These are phyloP conservation scores for Uronychia binucleata DNA, from an alignment of 73 alveolate genomes.

Conservation along the genomic window DNA sequence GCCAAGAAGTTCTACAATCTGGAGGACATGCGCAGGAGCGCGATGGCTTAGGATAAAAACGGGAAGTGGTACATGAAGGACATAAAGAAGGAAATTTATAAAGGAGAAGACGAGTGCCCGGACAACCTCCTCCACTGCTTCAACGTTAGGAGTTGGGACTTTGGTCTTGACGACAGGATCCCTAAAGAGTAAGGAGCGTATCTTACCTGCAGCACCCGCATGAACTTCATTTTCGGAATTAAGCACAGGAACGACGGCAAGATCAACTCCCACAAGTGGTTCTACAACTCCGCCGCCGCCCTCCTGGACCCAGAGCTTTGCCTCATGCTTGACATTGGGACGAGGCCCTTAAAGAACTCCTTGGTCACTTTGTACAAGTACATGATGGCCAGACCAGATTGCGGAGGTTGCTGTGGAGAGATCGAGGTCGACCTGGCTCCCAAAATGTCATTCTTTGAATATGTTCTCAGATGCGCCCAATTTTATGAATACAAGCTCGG, in stretches of 20 bases:
- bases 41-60: neutral
- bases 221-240: constrained; percentile 29
- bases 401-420: constrained; percentile 4
- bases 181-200: constrained; percentile 5
- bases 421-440: neutral
- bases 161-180: constrained; percentile 9
- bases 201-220: constrained; percentile 4
- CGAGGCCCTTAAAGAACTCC: neutral
- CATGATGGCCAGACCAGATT: neutral
- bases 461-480: neutral
- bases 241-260: constrained; percentile 61
- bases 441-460: neutral
- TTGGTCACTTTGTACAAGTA: neutral
- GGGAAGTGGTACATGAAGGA: neutral
- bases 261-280: constrained; percentile 61
- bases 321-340: constrained; percentile 14
- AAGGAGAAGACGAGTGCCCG: constrained; percentile 15
- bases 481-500: constrained; percentile 2
- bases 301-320: constrained; percentile 45
- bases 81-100: neutral
- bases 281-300: constrained; percentile 37
- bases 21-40: neutral
- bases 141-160: constrained; percentile 35
- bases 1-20: constrained; percentile 23
- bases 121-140: constrained; percentile 32